Conservation (phyloP, 805 yeast genomes). For the Yarrowia alimentaria region DNA sequence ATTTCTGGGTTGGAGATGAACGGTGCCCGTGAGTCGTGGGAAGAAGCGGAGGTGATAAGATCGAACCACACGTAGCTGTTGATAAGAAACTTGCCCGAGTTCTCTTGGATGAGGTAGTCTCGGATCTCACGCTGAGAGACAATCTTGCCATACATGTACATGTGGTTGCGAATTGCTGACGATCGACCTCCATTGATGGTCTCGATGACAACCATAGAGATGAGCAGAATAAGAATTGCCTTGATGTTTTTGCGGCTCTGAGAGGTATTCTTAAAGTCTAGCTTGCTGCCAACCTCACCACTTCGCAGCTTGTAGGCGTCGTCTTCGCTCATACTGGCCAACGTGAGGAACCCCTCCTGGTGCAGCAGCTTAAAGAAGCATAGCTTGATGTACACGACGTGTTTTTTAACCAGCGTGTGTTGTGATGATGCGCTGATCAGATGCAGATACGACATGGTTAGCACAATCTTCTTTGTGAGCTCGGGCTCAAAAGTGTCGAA, state of each 20-base stretch:
- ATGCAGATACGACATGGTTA: constrained; percentile 26
- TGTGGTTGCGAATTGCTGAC: constrained; percentile 21
- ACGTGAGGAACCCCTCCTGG: constrained; percentile 6
- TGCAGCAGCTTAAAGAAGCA: constrained; percentile 7
- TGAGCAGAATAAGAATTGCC: constrained; percentile 16
- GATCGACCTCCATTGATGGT: constrained; percentile 24
- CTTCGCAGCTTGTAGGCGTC: neutral
- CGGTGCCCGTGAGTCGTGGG: constrained; percentile 8
- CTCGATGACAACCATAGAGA: constrained; percentile 21
- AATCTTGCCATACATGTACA: constrained; percentile 27
- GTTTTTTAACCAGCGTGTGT: constrained; percentile 19
- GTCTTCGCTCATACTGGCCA: constrained; percentile 17
- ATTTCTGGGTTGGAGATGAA: constrained; percentile 17
- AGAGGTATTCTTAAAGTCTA: constrained; percentile 7
- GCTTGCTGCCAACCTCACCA: neutral
- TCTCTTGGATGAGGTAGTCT: constrained; percentile 1
- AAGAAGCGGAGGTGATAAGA: constrained; percentile 8
- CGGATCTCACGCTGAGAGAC: constrained; percentile 7
- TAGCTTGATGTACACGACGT: constrained; percentile 22
- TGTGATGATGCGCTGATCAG: constrained; percentile 14
- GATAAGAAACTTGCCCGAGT: constrained; percentile 27
- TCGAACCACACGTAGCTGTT: constrained; percentile 22
- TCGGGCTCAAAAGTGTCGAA: constrained; percentile 23
- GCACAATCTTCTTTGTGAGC: constrained; percentile 20
- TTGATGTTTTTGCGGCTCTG: constrained; percentile 17